Conservation (phyloP, 1,139 yeast species). For the Saccharomyces pastorianus region DNA sequence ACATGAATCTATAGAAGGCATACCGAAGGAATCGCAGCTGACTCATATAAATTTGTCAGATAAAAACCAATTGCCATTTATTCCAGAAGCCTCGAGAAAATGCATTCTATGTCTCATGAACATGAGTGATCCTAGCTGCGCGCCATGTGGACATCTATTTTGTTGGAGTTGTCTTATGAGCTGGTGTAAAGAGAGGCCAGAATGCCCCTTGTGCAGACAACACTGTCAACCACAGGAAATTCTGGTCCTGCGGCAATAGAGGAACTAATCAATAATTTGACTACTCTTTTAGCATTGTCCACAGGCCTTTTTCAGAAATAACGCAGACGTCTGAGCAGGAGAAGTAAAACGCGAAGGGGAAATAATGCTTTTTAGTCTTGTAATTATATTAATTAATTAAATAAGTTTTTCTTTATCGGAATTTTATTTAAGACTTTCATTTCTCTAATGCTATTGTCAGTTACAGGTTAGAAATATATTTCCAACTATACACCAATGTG, state of each 20-base stretch:
- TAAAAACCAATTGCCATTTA: constrained; percentile 50
- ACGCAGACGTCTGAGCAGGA: neutral
- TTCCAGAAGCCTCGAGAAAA: constrained; percentile 60
- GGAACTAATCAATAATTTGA: neutral
- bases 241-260: constrained; percentile 47
- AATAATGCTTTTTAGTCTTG: neutral
- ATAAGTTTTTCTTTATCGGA: constrained; percentile 1
- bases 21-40: constrained; percentile 10
- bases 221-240: constrained; percentile 65
- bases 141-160: constrained; percentile 85
- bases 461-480: neutral
- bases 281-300: neutral
- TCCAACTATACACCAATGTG: constrained; percentile 34
- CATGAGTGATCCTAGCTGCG: constrained; percentile 77
- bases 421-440: neutral
- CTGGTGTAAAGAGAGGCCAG: constrained; percentile 83
- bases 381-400: constrained; percentile 4
- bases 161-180: constrained; percentile 89
- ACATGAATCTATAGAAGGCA: constrained; percentile 5
- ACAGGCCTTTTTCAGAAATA: neutral
- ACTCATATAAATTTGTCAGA: constrained; percentile 48
- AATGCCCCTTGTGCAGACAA: constrained; percentile 88
- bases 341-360: neutral
- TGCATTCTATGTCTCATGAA: constrained; percentile 79
- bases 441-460: neutral